A percentile compares a stretch with the other conserved stretches of the same genome.
These are phyloP conservation scores for Eutrema japonicum DNA, from an alignment of 345 rosid genomes.

Conservation along the genomic window DNA sequence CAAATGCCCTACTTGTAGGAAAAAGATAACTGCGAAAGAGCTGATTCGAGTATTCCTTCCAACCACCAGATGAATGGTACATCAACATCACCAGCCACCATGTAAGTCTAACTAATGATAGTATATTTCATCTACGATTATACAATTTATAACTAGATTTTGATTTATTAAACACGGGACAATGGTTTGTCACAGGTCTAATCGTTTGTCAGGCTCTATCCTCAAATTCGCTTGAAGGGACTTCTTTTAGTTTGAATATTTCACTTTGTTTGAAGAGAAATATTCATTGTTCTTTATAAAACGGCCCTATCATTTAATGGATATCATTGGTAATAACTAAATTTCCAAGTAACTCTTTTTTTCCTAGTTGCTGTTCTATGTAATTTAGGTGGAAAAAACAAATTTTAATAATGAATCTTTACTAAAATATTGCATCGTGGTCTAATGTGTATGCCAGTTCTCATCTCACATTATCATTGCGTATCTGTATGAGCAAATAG, in stretches of 20 bases:
- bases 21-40: slow-evolving; percentile 64
- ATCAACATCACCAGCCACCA: slow-evolving; percentile 25
- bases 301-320: slow-evolving; percentile 30
- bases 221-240: slow-evolving; percentile 23
- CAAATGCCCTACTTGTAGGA: slow-evolving; percentile 96
- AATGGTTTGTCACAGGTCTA: slow-evolving; percentile 32
- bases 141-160: background rate
- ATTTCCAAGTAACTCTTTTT: slow-evolving; percentile 23
- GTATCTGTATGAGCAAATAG: slow-evolving; percentile 3
- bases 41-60: slow-evolving; percentile 97
- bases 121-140: background rate
- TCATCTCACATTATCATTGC: background rate
- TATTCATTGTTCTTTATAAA: slow-evolving; percentile 6
- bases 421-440: background rate
- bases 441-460: slow-evolving; percentile 27
- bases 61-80: slow-evolving; percentile 53
- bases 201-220: slow-evolving; percentile 23
- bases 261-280: slow-evolving; percentile 29
- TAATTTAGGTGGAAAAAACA: slow-evolving; percentile 31
- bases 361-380: slow-evolving; percentile 35
- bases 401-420: background rate
- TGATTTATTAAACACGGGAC: background rate
- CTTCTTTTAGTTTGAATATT: slow-evolving; percentile 30
- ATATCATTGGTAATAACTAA: slow-evolving; percentile 25
- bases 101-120: slow-evolving; percentile 35